Base-by-base conservation (phyloP, 768 basidiomycete genomes). In the Mycena filopes region DNA sequence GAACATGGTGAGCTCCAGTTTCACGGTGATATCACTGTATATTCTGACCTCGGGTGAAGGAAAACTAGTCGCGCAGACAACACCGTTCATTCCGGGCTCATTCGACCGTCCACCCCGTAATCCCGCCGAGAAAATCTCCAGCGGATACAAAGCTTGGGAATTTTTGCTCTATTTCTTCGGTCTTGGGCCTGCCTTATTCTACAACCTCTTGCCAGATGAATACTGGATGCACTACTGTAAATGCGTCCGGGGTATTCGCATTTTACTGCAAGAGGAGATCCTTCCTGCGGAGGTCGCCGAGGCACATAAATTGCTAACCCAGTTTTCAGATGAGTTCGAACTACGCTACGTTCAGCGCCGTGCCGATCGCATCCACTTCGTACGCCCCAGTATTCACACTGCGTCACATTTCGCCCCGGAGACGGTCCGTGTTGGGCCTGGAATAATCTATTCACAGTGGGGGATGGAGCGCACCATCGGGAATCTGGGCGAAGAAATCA, bases 21-120 rank as follows among this genome's bases (percentile, higher is more conserved):
- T 23, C 8, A n/a, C n/a, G n/a, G n/a, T n/a, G 21, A 21, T 23
- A 33, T 5, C 12, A 33, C 12, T 6, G 5, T 6, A 33, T 6
- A 33, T 12, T 6, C 31, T 33, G 31, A 33, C 31, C 12, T 33
- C 12, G 31, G 7, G 7, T 33, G 12, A 33, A 46, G 42, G 56
- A 40, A 21, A 56, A 28, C 28, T 18, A 1, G 74, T 77, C 26
- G 71, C 70, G 11, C 43, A 61, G 11, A 36, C 67, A 2, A 66
- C 57, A 8, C 65, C 58, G 4, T 73, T 71, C 50, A 42, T 75
- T 45, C 72, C 71, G 21, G 65, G 70, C 7, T 74, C 67, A 3
- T 76, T 72, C 64, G 71, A 71, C 54, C 60, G 66, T 1, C 70
- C 73, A 2, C 77, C 76, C 18, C 71, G 73, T 11, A 74, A 77